These are phyloP conservation scores for Penicillium cosmopolitanum DNA, from an alignment of 495 filamentous ascomycete genomes.

Conservation along the genomic window DNA sequence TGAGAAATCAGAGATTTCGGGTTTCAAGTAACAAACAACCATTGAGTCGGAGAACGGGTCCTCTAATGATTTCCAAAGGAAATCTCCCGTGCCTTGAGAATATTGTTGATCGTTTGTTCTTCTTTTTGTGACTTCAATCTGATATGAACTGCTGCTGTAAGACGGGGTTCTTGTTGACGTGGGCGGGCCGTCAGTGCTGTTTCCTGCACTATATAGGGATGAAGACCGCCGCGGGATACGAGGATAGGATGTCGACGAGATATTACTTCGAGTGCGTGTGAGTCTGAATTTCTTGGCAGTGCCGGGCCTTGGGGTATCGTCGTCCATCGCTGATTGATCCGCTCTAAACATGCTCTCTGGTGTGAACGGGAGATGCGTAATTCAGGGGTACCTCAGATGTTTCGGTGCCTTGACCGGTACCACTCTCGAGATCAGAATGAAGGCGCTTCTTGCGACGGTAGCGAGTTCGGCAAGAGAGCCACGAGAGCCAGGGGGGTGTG, in stretches of 20 bases:
- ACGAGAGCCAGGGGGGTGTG: conserved; percentile 18
- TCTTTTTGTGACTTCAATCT: conserved; percentile 25
- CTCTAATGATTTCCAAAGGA: conserved; percentile 6
- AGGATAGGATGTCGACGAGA: conserved; percentile 26
- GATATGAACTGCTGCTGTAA: conserved; percentile 24
- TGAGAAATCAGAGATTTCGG: not conserved
- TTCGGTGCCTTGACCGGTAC: conserved; percentile 22
- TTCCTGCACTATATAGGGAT: conserved; percentile 21
- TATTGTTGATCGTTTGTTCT: conserved; percentile 3
- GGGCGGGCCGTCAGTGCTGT: conserved; percentile 15
- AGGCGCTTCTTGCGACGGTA: conserved; percentile 21
- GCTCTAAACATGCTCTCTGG: conserved; percentile 28
- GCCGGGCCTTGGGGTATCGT: conserved; percentile 13
- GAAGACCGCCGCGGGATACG: conserved; percentile 33
- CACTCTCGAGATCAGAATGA: conserved; percentile 27
- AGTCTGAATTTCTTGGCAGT: conserved; percentile 12
- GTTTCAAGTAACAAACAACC: not conserved
- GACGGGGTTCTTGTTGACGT: conserved; percentile 36
- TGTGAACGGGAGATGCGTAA: conserved; percentile 18
- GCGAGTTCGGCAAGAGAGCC: conserved; percentile 9
- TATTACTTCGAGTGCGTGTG: conserved; percentile 10
- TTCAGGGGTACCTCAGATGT: conserved; percentile 23
- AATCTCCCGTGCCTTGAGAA: not conserved
- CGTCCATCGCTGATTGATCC: conserved; percentile 10
- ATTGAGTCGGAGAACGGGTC: conserved; percentile 29